Evolutionary conservation across 1,284 basidiomycete species (phyloP).

Genomic region (Lentinus polychrous): DNA sequence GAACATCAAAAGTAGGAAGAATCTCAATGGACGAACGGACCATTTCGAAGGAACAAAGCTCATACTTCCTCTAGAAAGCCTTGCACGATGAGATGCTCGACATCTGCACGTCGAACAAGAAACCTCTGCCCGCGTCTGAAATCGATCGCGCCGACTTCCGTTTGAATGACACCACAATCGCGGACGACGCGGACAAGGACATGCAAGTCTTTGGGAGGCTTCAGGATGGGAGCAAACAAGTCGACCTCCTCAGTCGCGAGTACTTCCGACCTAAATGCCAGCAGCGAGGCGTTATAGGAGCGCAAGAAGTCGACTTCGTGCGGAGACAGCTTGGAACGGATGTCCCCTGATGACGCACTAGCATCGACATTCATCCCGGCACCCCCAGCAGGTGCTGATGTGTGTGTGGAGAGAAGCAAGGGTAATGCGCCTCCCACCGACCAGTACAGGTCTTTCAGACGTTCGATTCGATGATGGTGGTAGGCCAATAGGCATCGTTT

Average conservation of each 20-base stretch:
- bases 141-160: constrained; percentile 82
- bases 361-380: constrained; percentile 4
- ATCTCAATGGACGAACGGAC: not conserved
- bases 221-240: constrained; percentile 69
- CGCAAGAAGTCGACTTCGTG: constrained; percentile 90
- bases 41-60: not conserved
- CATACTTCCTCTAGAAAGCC: constrained; percentile 78
- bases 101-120: constrained; percentile 77
- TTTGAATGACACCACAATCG: constrained; percentile 87
- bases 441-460: constrained; percentile 86
- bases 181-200: constrained; percentile 72
- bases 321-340: constrained; percentile 76
- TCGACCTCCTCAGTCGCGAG: constrained; percentile 66
- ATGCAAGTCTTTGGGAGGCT: constrained; percentile 78
- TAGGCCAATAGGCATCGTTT: constrained; percentile 93
- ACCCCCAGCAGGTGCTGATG: constrained; percentile 2
- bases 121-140: constrained; percentile 87
- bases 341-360: constrained; percentile 34
- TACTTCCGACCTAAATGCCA: constrained; percentile 76
- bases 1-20: no score
- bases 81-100: constrained; percentile 89
- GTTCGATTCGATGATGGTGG: constrained; percentile 78
- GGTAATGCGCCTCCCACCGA: constrained; percentile 86
- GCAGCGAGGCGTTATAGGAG: constrained; percentile 74
- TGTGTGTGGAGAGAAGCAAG: constrained; percentile 63